Percentiles rank a stretch among this genome's conserved stretches.
These are phyloP conservation scores for Alternaria brassicicola DNA, from an alignment of 2,329 filamentous ascomycete genomes.

Conservation along the genomic window DNA sequence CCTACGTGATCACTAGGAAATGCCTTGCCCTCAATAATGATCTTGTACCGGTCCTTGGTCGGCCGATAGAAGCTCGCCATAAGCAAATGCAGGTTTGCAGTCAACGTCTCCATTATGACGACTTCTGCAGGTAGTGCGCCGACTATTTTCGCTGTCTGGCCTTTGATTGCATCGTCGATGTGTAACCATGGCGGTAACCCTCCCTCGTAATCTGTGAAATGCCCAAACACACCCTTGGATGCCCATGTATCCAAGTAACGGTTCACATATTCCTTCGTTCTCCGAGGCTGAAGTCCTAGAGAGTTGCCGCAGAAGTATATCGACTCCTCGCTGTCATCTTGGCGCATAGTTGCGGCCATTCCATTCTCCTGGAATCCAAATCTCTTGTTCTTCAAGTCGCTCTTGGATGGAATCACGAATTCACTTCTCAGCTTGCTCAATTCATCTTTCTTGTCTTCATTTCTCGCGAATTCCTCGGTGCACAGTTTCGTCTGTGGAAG, in stretches of 20 bases:
- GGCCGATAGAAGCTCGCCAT: conserved; percentile 86
- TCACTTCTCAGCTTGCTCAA: conserved; percentile 61
- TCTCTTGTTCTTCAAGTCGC: conserved; percentile 69
- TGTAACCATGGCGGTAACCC: conserved; percentile 77
- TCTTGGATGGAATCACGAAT: conserved; percentile 78
- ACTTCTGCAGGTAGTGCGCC: conserved; percentile 76
- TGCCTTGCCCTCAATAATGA: conserved; percentile 87
- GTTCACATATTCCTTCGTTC: conserved; percentile 68
- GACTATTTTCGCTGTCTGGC: conserved; percentile 73
- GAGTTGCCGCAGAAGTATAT: conserved; percentile 93
- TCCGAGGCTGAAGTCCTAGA: conserved; percentile 79
- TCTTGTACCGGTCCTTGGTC: conserved; percentile 69
- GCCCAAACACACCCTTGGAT: conserved; percentile 81
- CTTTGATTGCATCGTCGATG: conserved; percentile 75
- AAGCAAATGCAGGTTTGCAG: conserved; percentile 78
- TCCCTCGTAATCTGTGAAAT: conserved; percentile 73
- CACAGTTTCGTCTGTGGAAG: conserved; percentile 29
- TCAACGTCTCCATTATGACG: conserved; percentile 87
- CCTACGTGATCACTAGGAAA: conserved; percentile 83
- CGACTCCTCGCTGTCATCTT: conserved; percentile 52
- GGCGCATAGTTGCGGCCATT: conserved; percentile 15
- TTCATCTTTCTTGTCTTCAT: conserved; percentile 47
- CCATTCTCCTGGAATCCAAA: conserved; percentile 26
- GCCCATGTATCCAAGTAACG: conserved; percentile 84
- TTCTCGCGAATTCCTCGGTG: conserved; percentile 40